Evolutionary conservation across 2,329 filamentous ascomycete genomes (phyloP).

Genomic region (Dryadomyces quercivorus): DNA sequence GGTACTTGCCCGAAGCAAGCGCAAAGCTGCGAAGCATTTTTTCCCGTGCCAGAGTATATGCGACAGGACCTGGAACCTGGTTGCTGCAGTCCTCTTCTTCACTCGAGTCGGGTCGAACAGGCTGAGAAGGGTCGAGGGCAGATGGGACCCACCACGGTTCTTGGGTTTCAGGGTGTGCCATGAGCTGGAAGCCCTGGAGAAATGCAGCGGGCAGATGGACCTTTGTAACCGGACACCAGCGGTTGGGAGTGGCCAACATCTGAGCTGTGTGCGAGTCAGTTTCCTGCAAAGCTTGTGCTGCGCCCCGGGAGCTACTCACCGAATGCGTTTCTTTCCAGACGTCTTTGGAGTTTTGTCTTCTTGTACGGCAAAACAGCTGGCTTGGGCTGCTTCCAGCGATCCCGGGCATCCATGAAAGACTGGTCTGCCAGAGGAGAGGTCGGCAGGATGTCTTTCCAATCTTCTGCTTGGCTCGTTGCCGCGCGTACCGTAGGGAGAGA

Average conservation of each 20-base stretch:
- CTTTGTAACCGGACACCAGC: constrained; percentile 9
- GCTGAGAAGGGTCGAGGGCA: constrained; percentile 8
- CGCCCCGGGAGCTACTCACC: constrained; percentile 38
- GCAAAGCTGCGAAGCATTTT: constrained; percentile 19
- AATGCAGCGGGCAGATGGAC: constrained; percentile 32
- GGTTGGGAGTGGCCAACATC: constrained; percentile 7
- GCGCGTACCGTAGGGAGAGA: too few relatives aligned
- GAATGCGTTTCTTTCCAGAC: constrained; percentile 50
- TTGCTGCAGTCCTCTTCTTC: not conserved
- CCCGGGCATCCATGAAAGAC: constrained; percentile 30
- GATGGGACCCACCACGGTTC: constrained; percentile 44
- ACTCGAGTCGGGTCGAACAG: not conserved
- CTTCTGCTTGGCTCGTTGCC: too few relatives aligned
- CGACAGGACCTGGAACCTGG: constrained; percentile 1
- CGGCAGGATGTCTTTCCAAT: constrained; percentile 23
- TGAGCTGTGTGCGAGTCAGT: constrained; percentile 31
- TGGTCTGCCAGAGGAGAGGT: constrained; percentile 44
- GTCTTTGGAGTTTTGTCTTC: constrained; percentile 35
- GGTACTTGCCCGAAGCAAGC: constrained; percentile 6
- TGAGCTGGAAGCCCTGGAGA: constrained; percentile 46
- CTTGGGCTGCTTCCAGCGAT: constrained; percentile 27
- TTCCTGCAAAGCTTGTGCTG: too few relatives aligned
- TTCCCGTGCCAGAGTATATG: constrained; percentile 20
- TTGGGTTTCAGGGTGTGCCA: constrained; percentile 39
- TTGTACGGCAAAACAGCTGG: constrained; percentile 19